Conservation (phyloP, 2,329 filamentous ascomycete species). For the Fusarium begoniae region DNA sequence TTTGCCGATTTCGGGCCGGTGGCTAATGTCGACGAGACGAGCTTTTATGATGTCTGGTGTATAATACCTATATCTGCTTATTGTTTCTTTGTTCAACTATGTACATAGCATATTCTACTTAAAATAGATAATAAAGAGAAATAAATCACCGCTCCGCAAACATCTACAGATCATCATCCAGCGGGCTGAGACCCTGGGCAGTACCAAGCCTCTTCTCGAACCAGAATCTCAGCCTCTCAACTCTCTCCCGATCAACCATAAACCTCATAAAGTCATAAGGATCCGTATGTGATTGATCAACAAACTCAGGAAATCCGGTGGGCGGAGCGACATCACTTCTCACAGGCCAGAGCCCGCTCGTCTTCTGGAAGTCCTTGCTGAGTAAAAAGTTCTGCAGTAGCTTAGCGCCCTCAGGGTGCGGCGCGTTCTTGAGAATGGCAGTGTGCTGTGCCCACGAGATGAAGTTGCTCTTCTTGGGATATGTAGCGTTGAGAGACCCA, state of each 20-base stretch:
- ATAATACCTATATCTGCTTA: too few species aligned
- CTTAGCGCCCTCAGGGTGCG: not conserved
- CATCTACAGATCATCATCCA: not conserved
- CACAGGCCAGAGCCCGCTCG: not conserved
- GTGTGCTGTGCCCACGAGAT: not conserved
- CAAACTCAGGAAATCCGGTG: not conserved
- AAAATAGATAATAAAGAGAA: not conserved
- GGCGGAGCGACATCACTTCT: not conserved
- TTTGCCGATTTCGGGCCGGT: too few species aligned
- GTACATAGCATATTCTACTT: fast-evolving
- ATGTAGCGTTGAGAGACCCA: not conserved
- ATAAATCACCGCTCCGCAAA: fast-evolving
- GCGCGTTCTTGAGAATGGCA: not conserved
- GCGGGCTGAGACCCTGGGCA: not conserved
- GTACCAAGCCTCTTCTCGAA: not conserved
- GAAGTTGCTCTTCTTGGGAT: not conserved
- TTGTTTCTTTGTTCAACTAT: too few species aligned
- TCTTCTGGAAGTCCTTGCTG: not conserved
- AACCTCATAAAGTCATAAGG: not conserved
- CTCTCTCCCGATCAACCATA: not conserved
- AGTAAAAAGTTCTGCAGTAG: not conserved
- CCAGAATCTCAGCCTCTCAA: not conserved
- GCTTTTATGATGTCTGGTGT: too few species aligned
- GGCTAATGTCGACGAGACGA: fast-evolving
- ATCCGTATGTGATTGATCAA: not conserved